These are phyloP conservation scores for Rutstroemia sp. DNA, from an alignment of 2,329 filamentous ascomycete species.

Conservation along the genomic window DNA sequence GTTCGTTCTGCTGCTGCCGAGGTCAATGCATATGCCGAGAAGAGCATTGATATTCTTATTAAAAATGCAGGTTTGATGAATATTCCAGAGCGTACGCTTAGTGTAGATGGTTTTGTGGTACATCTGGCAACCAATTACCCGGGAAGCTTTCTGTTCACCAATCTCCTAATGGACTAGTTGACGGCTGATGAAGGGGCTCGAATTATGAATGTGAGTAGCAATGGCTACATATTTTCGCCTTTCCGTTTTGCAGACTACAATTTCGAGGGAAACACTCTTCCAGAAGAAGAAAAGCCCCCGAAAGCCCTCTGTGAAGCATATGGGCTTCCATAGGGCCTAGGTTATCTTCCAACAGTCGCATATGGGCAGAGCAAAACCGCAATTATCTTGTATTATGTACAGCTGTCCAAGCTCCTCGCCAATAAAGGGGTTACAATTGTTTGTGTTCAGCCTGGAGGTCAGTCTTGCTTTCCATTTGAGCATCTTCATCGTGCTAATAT, in stretches of 20 bases:
- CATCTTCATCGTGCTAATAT: neutral
- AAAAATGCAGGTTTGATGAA: slow-evolving; percentile 19
- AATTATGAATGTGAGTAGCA: slow-evolving; percentile 23
- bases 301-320: neutral
- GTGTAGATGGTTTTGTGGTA: slow-evolving; percentile 11
- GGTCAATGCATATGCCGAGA: slow-evolving; percentile 28
- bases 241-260: slow-evolving; percentile 29
- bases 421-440: slow-evolving; percentile 22
- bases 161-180: slow-evolving; percentile 12
- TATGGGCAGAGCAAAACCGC: slow-evolving; percentile 27
- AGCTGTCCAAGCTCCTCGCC: slow-evolving; percentile 21
- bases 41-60: slow-evolving; percentile 35
- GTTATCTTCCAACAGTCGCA: neutral
- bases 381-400: slow-evolving; percentile 30
- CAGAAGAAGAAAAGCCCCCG: neutral
- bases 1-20: slow-evolving; percentile 33
- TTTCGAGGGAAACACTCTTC: neutral
- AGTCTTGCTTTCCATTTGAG: neutral
- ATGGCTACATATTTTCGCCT: slow-evolving; percentile 30
- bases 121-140: slow-evolving; percentile 15
- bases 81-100: slow-evolving; percentile 1
- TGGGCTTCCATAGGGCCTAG: neutral
- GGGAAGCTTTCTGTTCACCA: slow-evolving; percentile 16
- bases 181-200: slow-evolving; percentile 1
- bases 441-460: slow-evolving; percentile 25